Evolutionary conservation across 129 eudicot species (phyloP), one percentile per base, ranked within the genome.

Genomic region (Escallonia rubra): DNA sequence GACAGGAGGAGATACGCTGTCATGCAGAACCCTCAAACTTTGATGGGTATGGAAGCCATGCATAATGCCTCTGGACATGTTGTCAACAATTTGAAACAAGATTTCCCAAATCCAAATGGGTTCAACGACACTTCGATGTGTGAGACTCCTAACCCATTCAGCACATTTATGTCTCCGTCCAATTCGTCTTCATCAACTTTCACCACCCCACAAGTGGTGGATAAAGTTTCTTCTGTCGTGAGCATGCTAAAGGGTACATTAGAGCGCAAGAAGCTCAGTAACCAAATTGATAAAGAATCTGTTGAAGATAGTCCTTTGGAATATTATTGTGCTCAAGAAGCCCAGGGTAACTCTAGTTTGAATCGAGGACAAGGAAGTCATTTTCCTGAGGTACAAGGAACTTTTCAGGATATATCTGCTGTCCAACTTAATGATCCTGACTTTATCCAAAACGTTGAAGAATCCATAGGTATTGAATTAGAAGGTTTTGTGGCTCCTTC

Each of bases 181-280:
- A 74, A 83, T 70, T 81, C 90, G 43, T 78, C 87, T 43, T 83
- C 93, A 41, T 74, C 93, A 49, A 79, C 69, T 70, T 76, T 80
- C 65, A 76, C 78, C 57, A 44, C 65, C 47, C 83, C 77, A 3
- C 84, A 75, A 47, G 40, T 63, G 66, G 80, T 62, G 2, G 96
- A 89, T 63, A 86, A 81, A 39, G 90, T 90, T 54, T 90, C 96
- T 45, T 86, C 90, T 42, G 94, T 90, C 13, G 96, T 90, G 47
- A 86, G 83, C 84, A 90, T 90, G 96, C 79, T 86, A 50, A 90
- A 90, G 80, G 94, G 96, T 34, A 86, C 96, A 6, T 65, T 90
- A 72, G 96, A 90, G 66, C 90, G 94, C 69, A 90, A 86, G 75
- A 86, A 80, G 66, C 78, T 85, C 14, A 43, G 61, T 39, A 82